Conservation (phyloP, 2,329 filamentous ascomycete genomes). For the Elsinoe fawcettii region DNA sequence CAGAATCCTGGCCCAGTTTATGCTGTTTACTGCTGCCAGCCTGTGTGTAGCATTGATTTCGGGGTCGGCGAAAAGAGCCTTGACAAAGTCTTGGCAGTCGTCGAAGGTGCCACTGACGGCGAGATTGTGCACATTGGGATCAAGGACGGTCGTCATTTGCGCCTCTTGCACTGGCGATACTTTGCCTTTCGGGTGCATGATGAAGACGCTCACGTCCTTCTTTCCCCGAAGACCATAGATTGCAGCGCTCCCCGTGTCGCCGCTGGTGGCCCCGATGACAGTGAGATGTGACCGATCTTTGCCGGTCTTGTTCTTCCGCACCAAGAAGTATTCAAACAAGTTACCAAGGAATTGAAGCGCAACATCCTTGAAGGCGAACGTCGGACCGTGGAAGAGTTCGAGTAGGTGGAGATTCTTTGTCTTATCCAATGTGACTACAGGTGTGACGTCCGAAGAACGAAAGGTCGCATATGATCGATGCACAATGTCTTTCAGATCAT, state of each 20-base stretch:
- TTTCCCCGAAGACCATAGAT: slow-evolving; percentile 93
- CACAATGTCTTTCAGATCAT: slow-evolving; percentile 77
- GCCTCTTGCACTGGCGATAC: slow-evolving; percentile 89
- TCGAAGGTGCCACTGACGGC: slow-evolving; percentile 88
- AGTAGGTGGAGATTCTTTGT: slow-evolving; percentile 70
- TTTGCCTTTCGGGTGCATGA: slow-evolving; percentile 84
- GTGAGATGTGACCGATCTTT: slow-evolving; percentile 70
- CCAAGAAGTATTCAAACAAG: slow-evolving; percentile 81
- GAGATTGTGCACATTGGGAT: slow-evolving; percentile 87
- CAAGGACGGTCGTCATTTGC: slow-evolving; percentile 92
- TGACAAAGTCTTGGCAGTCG: slow-evolving; percentile 95
- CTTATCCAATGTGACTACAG: slow-evolving; percentile 66
- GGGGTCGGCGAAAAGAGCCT: slow-evolving; percentile 79
- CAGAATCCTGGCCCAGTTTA: slow-evolving; percentile 92
- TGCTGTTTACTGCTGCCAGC: slow-evolving; percentile 89
- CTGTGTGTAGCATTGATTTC: slow-evolving; percentile 75
- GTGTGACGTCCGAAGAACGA: slow-evolving; percentile 68
- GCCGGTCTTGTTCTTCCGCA: slow-evolving; percentile 64
- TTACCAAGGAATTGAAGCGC: slow-evolving; percentile 95
- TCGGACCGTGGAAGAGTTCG: slow-evolving; percentile 94
- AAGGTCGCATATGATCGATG: slow-evolving; percentile 83
- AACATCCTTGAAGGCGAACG: slow-evolving; percentile 91
- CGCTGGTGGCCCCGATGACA: slow-evolving; percentile 78
- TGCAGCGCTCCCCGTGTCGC: slow-evolving; percentile 85
- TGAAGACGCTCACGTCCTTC: slow-evolving; percentile 94